A percentile compares a stretch with the other conserved stretches of the same genome.
These are phyloP conservation scores for Rhododendron griersonianum DNA, from an alignment of 148 eudicot species.

Conservation along the genomic window DNA sequence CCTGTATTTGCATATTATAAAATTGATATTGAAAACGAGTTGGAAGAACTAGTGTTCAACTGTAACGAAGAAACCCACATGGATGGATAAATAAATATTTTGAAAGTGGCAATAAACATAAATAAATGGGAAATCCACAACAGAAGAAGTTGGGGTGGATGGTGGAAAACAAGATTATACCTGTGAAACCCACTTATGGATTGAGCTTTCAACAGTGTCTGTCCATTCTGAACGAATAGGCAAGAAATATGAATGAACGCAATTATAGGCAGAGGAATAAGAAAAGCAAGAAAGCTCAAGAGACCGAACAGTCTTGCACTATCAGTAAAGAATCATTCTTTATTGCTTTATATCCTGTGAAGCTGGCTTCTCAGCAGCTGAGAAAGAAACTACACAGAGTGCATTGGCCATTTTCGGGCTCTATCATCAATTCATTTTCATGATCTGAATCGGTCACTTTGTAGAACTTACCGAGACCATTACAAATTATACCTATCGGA, in stretches of 20 bases:
- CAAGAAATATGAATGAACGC: not conserved
- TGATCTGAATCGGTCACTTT: not conserved
- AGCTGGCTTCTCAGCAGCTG: not conserved
- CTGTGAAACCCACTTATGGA: constrained; percentile 5
- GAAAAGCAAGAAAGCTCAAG: not conserved
- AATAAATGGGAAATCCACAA: not conserved
- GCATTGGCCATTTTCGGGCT: not conserved
- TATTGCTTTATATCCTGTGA: not conserved
- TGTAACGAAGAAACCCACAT: constrained; percentile 7
- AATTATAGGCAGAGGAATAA: no score
- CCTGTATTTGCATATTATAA: not conserved
- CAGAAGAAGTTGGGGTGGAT: not conserved
- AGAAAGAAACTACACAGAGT: not conserved
- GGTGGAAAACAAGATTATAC: not conserved
- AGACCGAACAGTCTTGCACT: constrained; percentile 13
- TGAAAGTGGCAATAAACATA: not conserved
- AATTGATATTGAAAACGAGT: not conserved
- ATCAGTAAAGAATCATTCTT: constrained; percentile 17
- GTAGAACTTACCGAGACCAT: not conserved
- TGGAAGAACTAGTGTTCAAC: not conserved
- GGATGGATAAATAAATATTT: not conserved
- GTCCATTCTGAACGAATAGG: not conserved
- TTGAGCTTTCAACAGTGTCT: not conserved
- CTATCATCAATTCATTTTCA: no score
- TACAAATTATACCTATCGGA: no score